Evolutionary conservation across 768 basidiomycete species (phyloP).

Genomic region (Lactarius trivialis): DNA sequence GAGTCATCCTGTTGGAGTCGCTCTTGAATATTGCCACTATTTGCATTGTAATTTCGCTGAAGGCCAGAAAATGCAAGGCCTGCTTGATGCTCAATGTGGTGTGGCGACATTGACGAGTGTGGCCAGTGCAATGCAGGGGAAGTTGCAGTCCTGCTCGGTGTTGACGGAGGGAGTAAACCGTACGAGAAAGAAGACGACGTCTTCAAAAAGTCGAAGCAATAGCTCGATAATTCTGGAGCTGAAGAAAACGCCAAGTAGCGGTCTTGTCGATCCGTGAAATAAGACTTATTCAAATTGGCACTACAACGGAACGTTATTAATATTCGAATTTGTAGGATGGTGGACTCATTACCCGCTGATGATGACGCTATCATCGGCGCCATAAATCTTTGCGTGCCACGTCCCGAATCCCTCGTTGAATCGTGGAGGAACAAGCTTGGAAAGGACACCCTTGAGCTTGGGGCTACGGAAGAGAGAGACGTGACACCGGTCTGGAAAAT

Average conservation of each 20-base stretch:
- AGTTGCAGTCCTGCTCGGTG: constrained; percentile 31
- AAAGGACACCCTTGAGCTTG: constrained; percentile 65
- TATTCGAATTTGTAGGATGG: neutral
- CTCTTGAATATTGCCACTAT: constrained; percentile 10
- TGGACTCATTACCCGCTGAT: constrained; percentile 74
- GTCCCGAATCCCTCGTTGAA: constrained; percentile 99
- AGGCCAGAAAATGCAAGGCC: constrained; percentile 49
- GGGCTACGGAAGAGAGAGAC: constrained; percentile 86
- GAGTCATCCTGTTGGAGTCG: constrained; percentile 24
- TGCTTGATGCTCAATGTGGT: constrained; percentile 58
- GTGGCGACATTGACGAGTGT: constrained; percentile 56
- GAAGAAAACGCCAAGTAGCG: constrained; percentile 74
- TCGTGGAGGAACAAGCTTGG: constrained; percentile 75
- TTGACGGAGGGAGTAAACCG: constrained; percentile 34
- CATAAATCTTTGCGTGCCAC: constrained; percentile 97
- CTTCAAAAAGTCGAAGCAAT: constrained; percentile 74
- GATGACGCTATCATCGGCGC: constrained; percentile 86
- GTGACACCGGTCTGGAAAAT: constrained; percentile 66
- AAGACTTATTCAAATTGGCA: constrained; percentile 88
- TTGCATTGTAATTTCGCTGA: constrained; percentile 38
- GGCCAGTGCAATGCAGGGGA: constrained; percentile 54
- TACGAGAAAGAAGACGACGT: constrained; percentile 71
- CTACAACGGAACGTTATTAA: constrained; percentile 37
- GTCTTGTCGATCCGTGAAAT: constrained; percentile 94
- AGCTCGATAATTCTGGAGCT: constrained; percentile 63